Evolutionary conservation across 2,329 filamentous ascomycete genomes (phyloP).

Genomic region (Calonectria leucothoes): DNA sequence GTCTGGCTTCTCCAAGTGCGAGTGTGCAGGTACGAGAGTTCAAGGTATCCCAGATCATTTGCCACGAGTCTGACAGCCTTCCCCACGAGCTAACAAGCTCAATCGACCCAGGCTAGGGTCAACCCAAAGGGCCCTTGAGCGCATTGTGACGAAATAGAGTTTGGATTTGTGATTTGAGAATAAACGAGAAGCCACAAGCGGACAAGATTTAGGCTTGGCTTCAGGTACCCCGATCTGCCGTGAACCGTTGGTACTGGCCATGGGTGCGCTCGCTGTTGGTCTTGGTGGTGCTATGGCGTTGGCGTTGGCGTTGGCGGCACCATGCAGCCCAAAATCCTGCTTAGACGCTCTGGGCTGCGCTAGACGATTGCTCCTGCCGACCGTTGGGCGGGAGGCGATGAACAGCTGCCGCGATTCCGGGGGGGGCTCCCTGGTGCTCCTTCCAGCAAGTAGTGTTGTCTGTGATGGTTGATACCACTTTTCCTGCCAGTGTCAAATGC

Average conservation of each 20-base stretch:
- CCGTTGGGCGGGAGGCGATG: conserved; percentile 16
- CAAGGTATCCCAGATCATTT: not conserved
- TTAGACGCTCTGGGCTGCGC: conserved; percentile 11
- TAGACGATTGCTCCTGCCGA: conserved; percentile 17
- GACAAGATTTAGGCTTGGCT: conserved; percentile 1
- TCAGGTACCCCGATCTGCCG: not conserved
- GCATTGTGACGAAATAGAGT: conserved; percentile 7
- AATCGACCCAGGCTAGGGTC: conserved; percentile 1
- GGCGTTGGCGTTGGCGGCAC: not conserved
- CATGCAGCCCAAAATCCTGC: not conserved
- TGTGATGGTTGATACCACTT: conserved; percentile 11
- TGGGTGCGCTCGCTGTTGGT: not conserved
- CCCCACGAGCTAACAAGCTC: conserved; percentile 5
- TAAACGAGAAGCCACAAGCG: not conserved
- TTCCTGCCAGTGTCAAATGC: conserved; percentile 8
- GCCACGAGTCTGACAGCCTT: conserved; percentile 8
- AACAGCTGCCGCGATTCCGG: conserved; percentile 16
- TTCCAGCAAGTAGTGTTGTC: not conserved
- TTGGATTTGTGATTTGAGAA: not conserved
- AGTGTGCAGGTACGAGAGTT: not conserved
- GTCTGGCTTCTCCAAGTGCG: not conserved
- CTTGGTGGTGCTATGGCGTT: not conserved
- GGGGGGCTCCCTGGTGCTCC: not conserved
- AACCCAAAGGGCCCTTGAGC: not conserved
- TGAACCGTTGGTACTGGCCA: not conserved